Percentiles rank a stretch among this genome's conserved stretches.
These are phyloP conservation scores for Halophytophthora batemanensis DNA, from an alignment of 352 stramenopile species.

Conservation along the genomic window DNA sequence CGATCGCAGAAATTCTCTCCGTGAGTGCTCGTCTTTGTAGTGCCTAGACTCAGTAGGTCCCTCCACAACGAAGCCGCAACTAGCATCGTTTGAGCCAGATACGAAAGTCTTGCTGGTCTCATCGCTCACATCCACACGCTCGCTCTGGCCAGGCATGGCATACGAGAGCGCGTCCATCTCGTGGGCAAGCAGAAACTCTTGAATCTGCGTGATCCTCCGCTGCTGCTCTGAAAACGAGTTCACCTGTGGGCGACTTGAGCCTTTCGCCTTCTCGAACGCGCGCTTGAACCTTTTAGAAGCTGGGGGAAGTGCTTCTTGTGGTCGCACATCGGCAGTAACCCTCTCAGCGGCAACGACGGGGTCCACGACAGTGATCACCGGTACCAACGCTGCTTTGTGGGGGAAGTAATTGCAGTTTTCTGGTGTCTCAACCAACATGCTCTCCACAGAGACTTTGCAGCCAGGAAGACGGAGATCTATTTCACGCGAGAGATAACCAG, in stretches of 20 bases:
- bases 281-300: constrained; percentile 21
- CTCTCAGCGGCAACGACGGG: constrained; percentile 6
- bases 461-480: constrained; percentile 47
- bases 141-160: background rate
- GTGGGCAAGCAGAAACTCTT: constrained; percentile 25
- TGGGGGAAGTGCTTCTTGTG: constrained; percentile 4
- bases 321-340: background rate
- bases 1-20: constrained; percentile 20
- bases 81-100: background rate
- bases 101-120: background rate
- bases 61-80: background rate
- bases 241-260: background rate
- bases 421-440: constrained; percentile 34
- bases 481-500: constrained; percentile 58
- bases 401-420: constrained; percentile 67
- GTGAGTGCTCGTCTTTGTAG: constrained; percentile 22
- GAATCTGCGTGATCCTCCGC: constrained; percentile 17
- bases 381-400: constrained; percentile 52
- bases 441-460: constrained; percentile 28
- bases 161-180: constrained; percentile 18
- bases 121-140: constrained; percentile 1
- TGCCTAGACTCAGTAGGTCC: constrained; percentile 4
- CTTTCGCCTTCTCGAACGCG: constrained; percentile 18
- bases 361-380: constrained; percentile 59
- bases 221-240: constrained; percentile 9